These are phyloP conservation scores for Trichoderma orchidacearum DNA, from an alignment of 495 filamentous ascomycete genomes.

Conservation along the genomic window DNA sequence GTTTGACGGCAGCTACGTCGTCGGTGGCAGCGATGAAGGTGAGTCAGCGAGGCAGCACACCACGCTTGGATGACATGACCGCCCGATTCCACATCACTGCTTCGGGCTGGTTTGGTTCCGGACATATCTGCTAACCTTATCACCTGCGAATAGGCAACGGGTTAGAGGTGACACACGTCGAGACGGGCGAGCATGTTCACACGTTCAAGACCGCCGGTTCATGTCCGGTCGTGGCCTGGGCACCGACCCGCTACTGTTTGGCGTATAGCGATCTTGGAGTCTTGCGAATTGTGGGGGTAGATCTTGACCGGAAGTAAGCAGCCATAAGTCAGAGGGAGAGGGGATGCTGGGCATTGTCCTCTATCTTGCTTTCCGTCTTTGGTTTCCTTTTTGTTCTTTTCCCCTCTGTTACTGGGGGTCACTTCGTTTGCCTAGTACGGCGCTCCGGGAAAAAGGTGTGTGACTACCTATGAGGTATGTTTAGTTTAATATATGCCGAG, in stretches of 20 bases:
- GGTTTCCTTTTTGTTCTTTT: neutral
- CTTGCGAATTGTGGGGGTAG: slow-evolving; percentile 65
- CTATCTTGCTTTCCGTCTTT: neutral
- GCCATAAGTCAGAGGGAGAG: neutral
- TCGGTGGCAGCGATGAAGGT: slow-evolving; percentile 76
- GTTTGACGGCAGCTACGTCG: slow-evolving; percentile 81
- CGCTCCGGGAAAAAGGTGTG: no score
- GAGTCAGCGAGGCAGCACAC: slow-evolving; percentile 9
- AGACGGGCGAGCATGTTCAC: slow-evolving; percentile 76
- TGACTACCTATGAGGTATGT: no score
- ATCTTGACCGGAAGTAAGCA: slow-evolving; percentile 25
- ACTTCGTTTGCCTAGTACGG: no score
- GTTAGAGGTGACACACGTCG: slow-evolving; percentile 65
- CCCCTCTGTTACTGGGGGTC: neutral
- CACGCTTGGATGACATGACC: neutral
- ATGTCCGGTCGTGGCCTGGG: slow-evolving; percentile 68
- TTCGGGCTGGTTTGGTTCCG: neutral
- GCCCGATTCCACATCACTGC: neutral
- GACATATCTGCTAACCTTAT: slow-evolving; percentile 1
- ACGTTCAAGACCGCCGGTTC: slow-evolving; percentile 55
- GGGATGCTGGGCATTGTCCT: neutral
- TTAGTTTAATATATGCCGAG: no score
- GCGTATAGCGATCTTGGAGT: slow-evolving; percentile 76
- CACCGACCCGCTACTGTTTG: slow-evolving; percentile 76
- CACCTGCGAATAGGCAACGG: slow-evolving; percentile 28